A percentile compares a stretch with the other conserved stretches of the same genome.
These are phyloP conservation scores for Podospora tetraspora DNA, from an alignment of 495 filamentous ascomycete species.

Conservation along the genomic window DNA sequence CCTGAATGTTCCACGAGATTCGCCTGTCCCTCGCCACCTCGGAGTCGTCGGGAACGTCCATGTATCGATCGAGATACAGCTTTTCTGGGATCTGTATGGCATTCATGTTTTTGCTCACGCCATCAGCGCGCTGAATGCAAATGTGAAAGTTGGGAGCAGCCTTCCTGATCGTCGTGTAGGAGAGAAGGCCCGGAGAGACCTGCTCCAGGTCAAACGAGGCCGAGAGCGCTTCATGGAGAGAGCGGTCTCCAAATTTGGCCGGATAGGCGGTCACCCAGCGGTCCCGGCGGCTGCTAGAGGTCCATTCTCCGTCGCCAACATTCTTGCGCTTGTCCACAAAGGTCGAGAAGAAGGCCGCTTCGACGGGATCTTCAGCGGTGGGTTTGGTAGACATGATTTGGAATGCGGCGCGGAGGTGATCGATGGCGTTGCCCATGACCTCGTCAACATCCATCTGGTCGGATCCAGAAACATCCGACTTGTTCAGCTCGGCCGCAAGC, in stretches of 20 bases:
- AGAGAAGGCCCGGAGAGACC: slow-evolving; percentile 56
- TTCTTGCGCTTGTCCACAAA: slow-evolving; percentile 43
- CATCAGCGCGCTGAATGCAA: slow-evolving; percentile 76
- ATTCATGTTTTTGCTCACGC: slow-evolving; percentile 70
- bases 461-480: slow-evolving; percentile 39
- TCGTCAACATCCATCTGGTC: slow-evolving; percentile 88
- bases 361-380: slow-evolving; percentile 60
- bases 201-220: slow-evolving; percentile 75
- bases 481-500: slow-evolving; percentile 38
- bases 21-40: slow-evolving; percentile 56
- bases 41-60: slow-evolving; percentile 56
- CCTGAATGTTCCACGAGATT: slow-evolving; percentile 70
- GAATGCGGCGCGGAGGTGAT: slow-evolving; percentile 85
- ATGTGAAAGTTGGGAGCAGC: slow-evolving; percentile 84
- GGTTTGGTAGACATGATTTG: slow-evolving; percentile 53
- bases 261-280: slow-evolving; percentile 32
- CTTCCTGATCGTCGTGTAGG: slow-evolving; percentile 68
- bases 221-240: slow-evolving; percentile 80
- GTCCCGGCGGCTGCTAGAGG: slow-evolving; percentile 18
- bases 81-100: slow-evolving; percentile 68
- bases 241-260: slow-evolving; percentile 35
- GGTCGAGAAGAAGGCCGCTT: slow-evolving; percentile 52
- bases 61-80: slow-evolving; percentile 85
- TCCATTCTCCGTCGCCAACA: slow-evolving; percentile 32
- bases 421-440: slow-evolving; percentile 85